Percentiles rank a stretch among this genome's conserved stretches.
These are phyloP conservation scores for Gilbertella persicaria DNA, from an alignment of 371 early-diverging fungal genomes.

Conservation along the genomic window DNA sequence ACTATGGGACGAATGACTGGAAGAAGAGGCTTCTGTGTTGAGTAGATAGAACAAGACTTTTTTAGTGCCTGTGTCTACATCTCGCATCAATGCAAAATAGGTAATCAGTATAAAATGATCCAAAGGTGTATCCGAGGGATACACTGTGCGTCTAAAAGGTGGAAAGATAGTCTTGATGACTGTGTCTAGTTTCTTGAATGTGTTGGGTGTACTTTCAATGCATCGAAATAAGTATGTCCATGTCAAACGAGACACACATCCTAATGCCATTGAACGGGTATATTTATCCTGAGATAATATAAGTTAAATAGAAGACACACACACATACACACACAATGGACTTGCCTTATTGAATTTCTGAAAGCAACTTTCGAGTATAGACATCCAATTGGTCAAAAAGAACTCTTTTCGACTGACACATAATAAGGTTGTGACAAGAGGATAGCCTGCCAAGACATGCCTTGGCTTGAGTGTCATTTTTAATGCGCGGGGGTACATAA, in stretches of 20 bases:
- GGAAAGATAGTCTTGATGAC: slow-evolving; percentile 75
- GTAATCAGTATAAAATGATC: slow-evolving; percentile 82
- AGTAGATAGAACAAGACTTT: slow-evolving; percentile 70
- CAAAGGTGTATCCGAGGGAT: slow-evolving; percentile 72
- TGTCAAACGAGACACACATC: slow-evolving; percentile 78
- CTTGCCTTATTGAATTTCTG: slow-evolving; percentile 75
- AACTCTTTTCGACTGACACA: slow-evolving; percentile 90
- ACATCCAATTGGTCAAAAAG: slow-evolving; percentile 79
- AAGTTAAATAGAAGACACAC: background rate
- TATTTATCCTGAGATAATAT: slow-evolving; percentile 63
- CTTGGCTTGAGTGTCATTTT: slow-evolving; percentile 89
- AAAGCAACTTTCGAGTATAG: slow-evolving; percentile 76
- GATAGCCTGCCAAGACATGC: slow-evolving; percentile 78
- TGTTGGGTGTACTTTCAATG: slow-evolving; percentile 63
- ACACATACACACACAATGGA: background rate
- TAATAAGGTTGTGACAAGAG: slow-evolving; percentile 84
- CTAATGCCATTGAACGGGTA: slow-evolving; percentile 70
- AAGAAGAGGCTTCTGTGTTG: slow-evolving; percentile 49
- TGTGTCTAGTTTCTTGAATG: slow-evolving; percentile 64
- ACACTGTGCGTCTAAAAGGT: slow-evolving; percentile 63
- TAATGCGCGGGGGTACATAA: slow-evolving; percentile 85
- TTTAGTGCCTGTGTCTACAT: slow-evolving; percentile 80
- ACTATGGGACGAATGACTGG: slow-evolving; percentile 47
- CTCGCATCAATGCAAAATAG: slow-evolving; percentile 77
- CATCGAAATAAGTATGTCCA: slow-evolving; percentile 96